These are phyloP conservation scores for Tremella mesenterica DNA, from an alignment of 768 basidiomycete species.

Conservation along the genomic window DNA sequence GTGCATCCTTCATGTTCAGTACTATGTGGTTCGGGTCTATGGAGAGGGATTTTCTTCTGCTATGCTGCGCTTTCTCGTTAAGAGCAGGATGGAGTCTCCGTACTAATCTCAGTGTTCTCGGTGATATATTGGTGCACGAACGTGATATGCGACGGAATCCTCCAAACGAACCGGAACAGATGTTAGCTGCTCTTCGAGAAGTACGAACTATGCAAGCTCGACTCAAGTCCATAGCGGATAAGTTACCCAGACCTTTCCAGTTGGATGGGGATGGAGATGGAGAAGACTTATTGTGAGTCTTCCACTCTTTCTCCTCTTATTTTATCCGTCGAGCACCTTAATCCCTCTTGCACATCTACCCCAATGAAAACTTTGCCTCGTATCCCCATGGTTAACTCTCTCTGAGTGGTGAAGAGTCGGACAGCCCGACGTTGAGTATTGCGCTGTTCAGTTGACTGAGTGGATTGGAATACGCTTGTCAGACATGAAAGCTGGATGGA, in stretches of 20 bases:
- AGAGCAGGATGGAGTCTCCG: too few relatives aligned
- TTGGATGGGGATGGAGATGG: slow-evolving; percentile 10
- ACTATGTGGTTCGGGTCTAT: too few relatives aligned
- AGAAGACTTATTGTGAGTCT: too few relatives aligned
- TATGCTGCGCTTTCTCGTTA: background rate
- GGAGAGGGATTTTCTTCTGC: too few relatives aligned
- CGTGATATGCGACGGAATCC: slow-evolving; percentile 17
- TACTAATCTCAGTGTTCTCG: slow-evolving; percentile 12
- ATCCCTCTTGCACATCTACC: too few relatives aligned
- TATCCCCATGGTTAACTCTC: too few relatives aligned
- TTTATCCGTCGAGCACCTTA: too few relatives aligned
- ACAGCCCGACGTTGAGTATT: too few relatives aligned
- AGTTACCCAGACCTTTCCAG: slow-evolving; percentile 18
- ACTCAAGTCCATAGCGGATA: slow-evolving; percentile 14
- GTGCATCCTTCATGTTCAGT: too few relatives aligned
- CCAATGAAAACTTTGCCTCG: too few relatives aligned
- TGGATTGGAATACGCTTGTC: background rate
- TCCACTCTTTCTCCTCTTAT: too few relatives aligned
- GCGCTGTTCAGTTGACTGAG: slow-evolving; percentile 13
- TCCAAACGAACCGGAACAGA: slow-evolving; percentile 17
- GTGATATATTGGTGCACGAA: slow-evolving; percentile 22
- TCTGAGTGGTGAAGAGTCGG: too few relatives aligned
- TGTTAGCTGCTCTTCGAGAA: slow-evolving; percentile 12
- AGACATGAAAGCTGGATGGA: background rate
- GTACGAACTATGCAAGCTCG: slow-evolving; percentile 14